Evolutionary conservation across 768 basidiomycete genomes (phyloP), one percentile per base, ranked within the genome.

Genomic region (Amanita polypyramis): DNA sequence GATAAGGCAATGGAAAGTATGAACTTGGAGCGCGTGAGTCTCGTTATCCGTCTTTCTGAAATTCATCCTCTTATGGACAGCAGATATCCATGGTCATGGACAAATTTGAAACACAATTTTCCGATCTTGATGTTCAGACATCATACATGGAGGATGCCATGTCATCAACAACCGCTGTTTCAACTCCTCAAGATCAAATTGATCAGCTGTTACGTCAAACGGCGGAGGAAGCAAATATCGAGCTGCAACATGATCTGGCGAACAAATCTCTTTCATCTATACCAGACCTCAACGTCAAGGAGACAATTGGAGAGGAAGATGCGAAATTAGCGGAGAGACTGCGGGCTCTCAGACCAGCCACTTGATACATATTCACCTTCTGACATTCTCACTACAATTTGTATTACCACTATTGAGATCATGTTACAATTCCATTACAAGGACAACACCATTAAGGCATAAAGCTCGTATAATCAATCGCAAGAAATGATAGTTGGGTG

Each of bases 51-150:
- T 27, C 7, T 27, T 4, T 27, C 19, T 34, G 17, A 23, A 23
- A 39, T 32, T 29, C 41, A 10, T 43, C 30, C 42, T 23, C 17
- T 21, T 19, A 47, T 39, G 10, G 14, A 35, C 42, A 8, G 6
- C 61, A 97, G 95, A 98, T 99, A 60, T 95, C 96, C 10, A 65
- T 90, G 47, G 91, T 99, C 29, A 98, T 99, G 96, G 96, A 98
- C 70, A 98, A 93, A 68, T 99, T 99, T 66, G 96, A 99, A 64
- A 55, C 82, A 4, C 95, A 98, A 56, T 98, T 98, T 68, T 74
- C 90, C 32, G 96, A 98, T 63, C 79, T 99, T 15, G 96, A 98
- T 61, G 96, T 99, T 5, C 95, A 98, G 64, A 95, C 96, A 14
- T 86, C 83, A 4, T 94, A 95, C 67, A 95, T 99, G 92, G 96